Conservation (phyloP, 192 early-diverging fungal species). For the Borealophlyctis nickersoniae region DNA sequence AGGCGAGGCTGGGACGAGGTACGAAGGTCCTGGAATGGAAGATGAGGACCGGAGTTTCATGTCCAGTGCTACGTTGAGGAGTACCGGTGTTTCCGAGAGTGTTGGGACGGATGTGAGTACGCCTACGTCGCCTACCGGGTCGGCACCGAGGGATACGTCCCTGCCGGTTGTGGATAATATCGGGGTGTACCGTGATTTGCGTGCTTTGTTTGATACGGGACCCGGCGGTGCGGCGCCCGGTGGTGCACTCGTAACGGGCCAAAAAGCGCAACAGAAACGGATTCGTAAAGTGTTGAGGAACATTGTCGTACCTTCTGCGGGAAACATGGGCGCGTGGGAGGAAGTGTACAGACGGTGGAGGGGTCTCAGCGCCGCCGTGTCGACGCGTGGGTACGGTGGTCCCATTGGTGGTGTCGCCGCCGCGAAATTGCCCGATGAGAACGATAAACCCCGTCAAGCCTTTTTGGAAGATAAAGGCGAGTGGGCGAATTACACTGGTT, state of each 20-base stretch:
- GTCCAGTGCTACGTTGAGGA: constrained; percentile 12
- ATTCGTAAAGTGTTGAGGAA: constrained; percentile 67
- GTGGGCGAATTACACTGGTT: constrained; percentile 82
- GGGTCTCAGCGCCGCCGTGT: constrained; percentile 41
- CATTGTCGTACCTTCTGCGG: constrained; percentile 63
- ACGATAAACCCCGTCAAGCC: not conserved
- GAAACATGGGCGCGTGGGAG: constrained; percentile 79
- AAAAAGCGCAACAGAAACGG: constrained; percentile 74
- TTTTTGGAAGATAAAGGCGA: constrained; percentile 49
- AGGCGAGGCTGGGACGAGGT: constrained; percentile 38
- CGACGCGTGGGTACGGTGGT: constrained; percentile 5
- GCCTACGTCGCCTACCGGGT: constrained; percentile 10
- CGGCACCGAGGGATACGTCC: constrained; percentile 1
- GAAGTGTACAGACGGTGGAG: constrained; percentile 78
- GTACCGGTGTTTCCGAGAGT: no score
- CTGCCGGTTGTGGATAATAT: constrained; percentile 70
- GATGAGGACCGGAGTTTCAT: constrained; percentile 8
- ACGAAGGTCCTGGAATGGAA: not conserved
- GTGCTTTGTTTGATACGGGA: constrained; percentile 13
- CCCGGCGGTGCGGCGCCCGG: constrained; percentile 7
- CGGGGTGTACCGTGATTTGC: constrained; percentile 64
- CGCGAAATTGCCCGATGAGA: not conserved
- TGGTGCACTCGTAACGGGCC: constrained; percentile 41
- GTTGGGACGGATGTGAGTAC: constrained; percentile 39
- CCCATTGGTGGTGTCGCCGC: not conserved